Percentiles rank a stretch among this genome's conserved stretches.
Conservation (phyloP, 331 rosid genomes). For the Quercus lobata region DNA sequence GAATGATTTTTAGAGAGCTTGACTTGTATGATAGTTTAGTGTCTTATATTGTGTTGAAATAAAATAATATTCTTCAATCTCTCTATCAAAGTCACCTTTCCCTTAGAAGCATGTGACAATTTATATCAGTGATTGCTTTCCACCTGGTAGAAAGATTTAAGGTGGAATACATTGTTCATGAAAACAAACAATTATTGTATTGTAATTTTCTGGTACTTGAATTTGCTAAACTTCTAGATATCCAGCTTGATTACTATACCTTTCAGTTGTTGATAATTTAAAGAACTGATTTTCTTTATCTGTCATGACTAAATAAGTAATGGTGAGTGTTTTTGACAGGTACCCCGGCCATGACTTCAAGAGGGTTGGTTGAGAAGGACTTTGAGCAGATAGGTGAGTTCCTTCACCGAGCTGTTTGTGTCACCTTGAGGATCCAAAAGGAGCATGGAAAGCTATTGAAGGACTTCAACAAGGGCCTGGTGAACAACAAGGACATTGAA, state of each 20-base stretch:
- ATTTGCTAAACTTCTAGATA: neutral
- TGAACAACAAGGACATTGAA: constrained; percentile 79
- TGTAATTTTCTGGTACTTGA: too few relatives aligned
- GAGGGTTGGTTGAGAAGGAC: constrained; percentile 96
- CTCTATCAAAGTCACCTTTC: neutral
- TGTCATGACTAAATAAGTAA: neutral
- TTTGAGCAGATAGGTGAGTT: constrained; percentile 92
- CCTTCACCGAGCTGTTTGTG: constrained; percentile 82
- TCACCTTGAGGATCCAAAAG: constrained; percentile 81
- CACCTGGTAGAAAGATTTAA: neutral
- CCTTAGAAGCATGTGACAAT: too few relatives aligned
- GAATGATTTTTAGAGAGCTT: neutral
- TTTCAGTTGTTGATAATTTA: neutral
- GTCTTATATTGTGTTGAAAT: neutral
- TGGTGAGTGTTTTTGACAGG: constrained; percentile 41
- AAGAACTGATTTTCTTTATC: neutral
- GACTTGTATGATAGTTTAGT: neutral
- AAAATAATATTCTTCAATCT: neutral
- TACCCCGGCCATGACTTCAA: constrained; percentile 96
- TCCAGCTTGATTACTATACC: neutral
- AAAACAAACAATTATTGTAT: too few relatives aligned
- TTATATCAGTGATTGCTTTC: neutral
- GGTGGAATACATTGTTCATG: too few relatives aligned
- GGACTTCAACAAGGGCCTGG: constrained; percentile 97
- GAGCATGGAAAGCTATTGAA: constrained; percentile 86